Base-by-base conservation (phyloP, 441 rosid species). In the Sinapis alba region DNA sequence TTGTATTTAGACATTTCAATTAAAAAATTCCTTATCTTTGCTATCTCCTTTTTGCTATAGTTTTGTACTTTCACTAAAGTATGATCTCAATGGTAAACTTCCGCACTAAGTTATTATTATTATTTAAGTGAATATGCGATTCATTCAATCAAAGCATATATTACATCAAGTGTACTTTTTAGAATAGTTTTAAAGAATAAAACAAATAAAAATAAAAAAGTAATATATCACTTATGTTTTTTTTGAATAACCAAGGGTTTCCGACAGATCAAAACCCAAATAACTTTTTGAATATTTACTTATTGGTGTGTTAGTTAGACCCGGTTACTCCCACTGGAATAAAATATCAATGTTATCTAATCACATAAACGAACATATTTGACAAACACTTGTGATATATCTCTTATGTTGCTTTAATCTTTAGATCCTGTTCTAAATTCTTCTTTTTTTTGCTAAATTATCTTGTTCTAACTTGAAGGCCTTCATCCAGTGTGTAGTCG, bases 21-120 rank as follows among this genome's bases (percentile, higher is more conserved):
- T 23, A 1, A 23, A 57, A 11, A 0, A 4, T 20, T 60, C 50
- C 9, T 71, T 66, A 66, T 50, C 69, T 77, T 77, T 60, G 68
- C 61, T n/a, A 24, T 65, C 62, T 32, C 15, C 62, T 34, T 77
- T 77, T 65, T 71, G 63, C 34, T 60, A 71, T 71, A 59, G 75
- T 50, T 45, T 21, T 72, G 68, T 71, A 71, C 77, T 50, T 66
- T 71, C 73, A 58, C 6, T 34, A 71, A 71, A 71, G 76, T 28
- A 43, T 63, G 75, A 18, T 61, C 72, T 61, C 71, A 65, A 28
- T 65, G 54, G 72, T 43, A 71, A 71, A 64, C 80, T 65, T 77
- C 76, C 56, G 71, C 80, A 38, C 72, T 65, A 77, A 47, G 54
- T 47, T 47, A 47, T 47, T 47, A 16, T 47, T 47, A 47, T 47